Percentiles rank a stretch among this genome's conserved stretches.
These are phyloP conservation scores for Quercus agrifolia DNA, from an alignment of 306 rosid genomes.

Conservation along the genomic window DNA sequence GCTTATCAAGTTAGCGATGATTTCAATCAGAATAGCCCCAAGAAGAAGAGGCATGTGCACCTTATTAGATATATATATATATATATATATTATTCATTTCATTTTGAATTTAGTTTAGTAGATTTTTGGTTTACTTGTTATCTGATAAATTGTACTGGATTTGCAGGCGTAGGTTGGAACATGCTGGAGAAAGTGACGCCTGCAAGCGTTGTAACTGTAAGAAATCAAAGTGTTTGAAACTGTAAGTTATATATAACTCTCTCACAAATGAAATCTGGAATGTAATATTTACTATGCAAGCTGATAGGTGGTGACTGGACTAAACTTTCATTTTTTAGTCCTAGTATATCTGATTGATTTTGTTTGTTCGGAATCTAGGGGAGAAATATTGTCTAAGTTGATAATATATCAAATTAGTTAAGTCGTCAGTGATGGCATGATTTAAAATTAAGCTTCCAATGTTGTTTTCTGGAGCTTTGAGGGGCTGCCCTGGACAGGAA, in stretches of 20 bases:
- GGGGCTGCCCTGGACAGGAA: background rate
- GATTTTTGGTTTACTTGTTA: slow-evolving; percentile 15
- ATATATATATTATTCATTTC: background rate
- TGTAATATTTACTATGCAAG: background rate
- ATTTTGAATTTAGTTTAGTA: background rate
- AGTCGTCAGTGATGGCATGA: background rate
- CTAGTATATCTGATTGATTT: background rate
- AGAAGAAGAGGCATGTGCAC: slow-evolving; percentile 66
- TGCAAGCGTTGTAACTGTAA: slow-evolving; percentile 92
- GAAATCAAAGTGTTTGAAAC: slow-evolving; percentile 93
- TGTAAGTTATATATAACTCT: slow-evolving; percentile 46
- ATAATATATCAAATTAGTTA: background rate
- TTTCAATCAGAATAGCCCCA: slow-evolving; percentile 65
- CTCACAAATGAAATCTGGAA: slow-evolving; percentile 7
- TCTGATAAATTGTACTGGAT: slow-evolving; percentile 22
- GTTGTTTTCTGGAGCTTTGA: background rate
- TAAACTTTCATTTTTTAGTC: too few species aligned
- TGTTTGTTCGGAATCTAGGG: background rate
- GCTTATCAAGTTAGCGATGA: slow-evolving; percentile 50
- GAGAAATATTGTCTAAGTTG: background rate
- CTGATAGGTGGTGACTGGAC: background rate
- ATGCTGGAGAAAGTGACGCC: slow-evolving; percentile 53
- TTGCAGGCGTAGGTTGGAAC: slow-evolving; percentile 73
- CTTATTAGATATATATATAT: background rate
- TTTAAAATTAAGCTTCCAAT: background rate